phyloP scores from a whole-genome alignment of 345 rosid genomes.

The Citrus trifoliata region DNA sequence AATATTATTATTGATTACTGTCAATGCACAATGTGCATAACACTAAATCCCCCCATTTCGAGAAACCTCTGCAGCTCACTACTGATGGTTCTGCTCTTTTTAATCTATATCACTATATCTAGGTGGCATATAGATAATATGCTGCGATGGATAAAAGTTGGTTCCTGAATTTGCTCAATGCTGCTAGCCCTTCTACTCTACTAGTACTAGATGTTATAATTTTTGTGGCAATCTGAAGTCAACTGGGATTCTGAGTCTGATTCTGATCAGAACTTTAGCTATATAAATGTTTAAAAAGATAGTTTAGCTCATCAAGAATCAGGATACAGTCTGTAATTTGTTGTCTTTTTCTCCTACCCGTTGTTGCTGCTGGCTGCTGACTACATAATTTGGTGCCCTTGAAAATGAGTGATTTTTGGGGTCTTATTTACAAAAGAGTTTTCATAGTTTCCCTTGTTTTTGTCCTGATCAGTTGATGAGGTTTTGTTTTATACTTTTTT shows the following conservation, averaged over 20 bases:
- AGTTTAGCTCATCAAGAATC: neutral
- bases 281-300: neutral
- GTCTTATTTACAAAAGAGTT: neutral
- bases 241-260: slow-evolving; percentile 16
- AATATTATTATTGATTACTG: neutral
- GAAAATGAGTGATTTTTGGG: slow-evolving; percentile 30
- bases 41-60: neutral
- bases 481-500: neutral
- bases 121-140: slow-evolving; percentile 7
- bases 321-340: neutral
- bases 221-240: neutral
- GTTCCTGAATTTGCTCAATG: slow-evolving; percentile 15
- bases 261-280: neutral
- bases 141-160: slow-evolving; percentile 9
- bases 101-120: neutral
- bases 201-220: neutral
- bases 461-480: slow-evolving; percentile 8
- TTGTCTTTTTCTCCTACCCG: slow-evolving; percentile 21
- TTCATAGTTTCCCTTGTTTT: slow-evolving; percentile 12
- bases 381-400: slow-evolving; percentile 21
- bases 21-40: neutral
- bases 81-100: neutral
- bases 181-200: neutral
- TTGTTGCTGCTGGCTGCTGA: slow-evolving; percentile 19
- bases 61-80: neutral